Evolutionary conservation across 768 basidiomycete species (phyloP), one percentile per base, ranked within the genome.

Genomic region (Naganishia vaughanmartiniae): DNA sequence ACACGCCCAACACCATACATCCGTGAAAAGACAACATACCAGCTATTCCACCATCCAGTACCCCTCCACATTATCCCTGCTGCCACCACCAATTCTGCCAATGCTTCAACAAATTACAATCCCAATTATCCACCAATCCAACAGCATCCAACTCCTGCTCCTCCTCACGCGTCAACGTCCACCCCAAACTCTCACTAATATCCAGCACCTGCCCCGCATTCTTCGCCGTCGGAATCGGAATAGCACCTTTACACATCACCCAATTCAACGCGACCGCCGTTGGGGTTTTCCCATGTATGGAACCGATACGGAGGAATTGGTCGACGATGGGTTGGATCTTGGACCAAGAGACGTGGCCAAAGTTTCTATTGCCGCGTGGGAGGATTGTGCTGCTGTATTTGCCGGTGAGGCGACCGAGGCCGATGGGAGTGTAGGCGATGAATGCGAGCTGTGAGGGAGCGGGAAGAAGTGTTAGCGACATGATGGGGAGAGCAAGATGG

Each of bases 21-120:
- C 39, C 15, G 39, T 15, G 39, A 42, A 42, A 42, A 42, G 7
- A 42, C 15, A 7, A 15, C 39, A 42, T 42, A 15, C 39, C 7
- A 42, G 15, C 7, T 42, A 42, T 42, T 7, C 39, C 9, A 42
- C 39, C 39, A 15, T 9, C 39, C 39, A 42, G 39, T 7, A 15
- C 9, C 46, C 46, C 54, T 54, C 14, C 54, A 21, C 54, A 6
- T 21, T 53, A 54, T 28, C 54, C 57, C 39, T 60, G 57, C 30
- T 60, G 57, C 57, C 57, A 60, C 57, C 57, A 60, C 57, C 57
- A 60, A 36, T 60, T 60, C 57, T 60, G 57, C 57, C 28, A 34
- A 36, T 60, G 57, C 24, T 60, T 34, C 10, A 60, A 12, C 57
- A 60, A 60, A 12, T 60, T 60, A 12, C 57, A 60, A 60, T 60